Percentiles rank a stretch among this genome's conserved stretches.
Conservation (phyloP, 768 basidiomycete genomes). For the Termitomyces titanicus region DNA sequence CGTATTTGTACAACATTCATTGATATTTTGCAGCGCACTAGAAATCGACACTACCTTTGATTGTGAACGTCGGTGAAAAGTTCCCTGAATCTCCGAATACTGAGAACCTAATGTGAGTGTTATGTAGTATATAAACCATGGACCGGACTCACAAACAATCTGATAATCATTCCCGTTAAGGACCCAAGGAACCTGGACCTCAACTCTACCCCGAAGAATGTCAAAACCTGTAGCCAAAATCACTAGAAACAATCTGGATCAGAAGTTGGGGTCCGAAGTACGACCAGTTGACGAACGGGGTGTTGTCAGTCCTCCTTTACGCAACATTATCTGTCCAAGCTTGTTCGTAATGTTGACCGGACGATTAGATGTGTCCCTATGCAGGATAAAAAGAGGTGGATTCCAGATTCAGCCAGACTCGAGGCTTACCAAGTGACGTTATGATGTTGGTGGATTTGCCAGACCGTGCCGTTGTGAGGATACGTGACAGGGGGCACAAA, state of each 20-base stretch:
- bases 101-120: constrained; percentile 12
- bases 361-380: constrained; percentile 25
- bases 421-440: constrained; percentile 35
- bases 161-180: constrained; percentile 19
- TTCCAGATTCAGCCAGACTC: constrained; percentile 10
- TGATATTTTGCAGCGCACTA: not conserved
- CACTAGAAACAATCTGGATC: constrained; percentile 6
- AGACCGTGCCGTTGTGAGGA: constrained; percentile 28
- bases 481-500: constrained; percentile 32
- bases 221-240: constrained; percentile 21
- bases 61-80: constrained; percentile 19
- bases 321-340: constrained; percentile 29
- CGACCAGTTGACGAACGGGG: constrained; percentile 11
- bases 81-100: constrained; percentile 53
- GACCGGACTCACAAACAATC: constrained; percentile 21
- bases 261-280: not conserved
- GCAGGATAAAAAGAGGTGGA: constrained; percentile 4
- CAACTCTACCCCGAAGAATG: constrained; percentile 22
- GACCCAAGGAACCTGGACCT: constrained; percentile 24
- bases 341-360: constrained; percentile 38
- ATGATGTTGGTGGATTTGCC: constrained; percentile 32
- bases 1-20: not conserved
- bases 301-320: constrained; percentile 23
- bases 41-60: not conserved
- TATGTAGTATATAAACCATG: not conserved